Base-by-base conservation (phyloP, 2,329 filamentous ascomycete genomes). In the Zasmidium cellare region DNA sequence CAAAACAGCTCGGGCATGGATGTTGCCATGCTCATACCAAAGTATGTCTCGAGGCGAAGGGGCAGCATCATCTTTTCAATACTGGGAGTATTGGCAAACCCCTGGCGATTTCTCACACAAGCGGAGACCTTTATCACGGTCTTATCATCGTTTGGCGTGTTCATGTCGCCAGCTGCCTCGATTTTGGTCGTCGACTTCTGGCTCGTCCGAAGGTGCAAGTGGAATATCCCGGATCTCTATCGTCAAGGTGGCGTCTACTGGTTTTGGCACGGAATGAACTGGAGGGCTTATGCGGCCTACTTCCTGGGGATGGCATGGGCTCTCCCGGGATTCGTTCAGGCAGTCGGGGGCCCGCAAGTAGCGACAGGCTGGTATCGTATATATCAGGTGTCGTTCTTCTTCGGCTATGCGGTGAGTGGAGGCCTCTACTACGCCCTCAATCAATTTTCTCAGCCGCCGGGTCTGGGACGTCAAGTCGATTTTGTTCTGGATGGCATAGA, bases 1-100 rank as follows among this genome's bases (percentile, higher is more conserved):
- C 60, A 67, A 49, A 71, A 71, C 41, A 61, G 58, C n/a, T 63
- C 61, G 2, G 68, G 67, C 5, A 71, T 71, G 68, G 69, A 71
- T 47, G 48, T 71, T 38, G 68, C 69, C 0, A 60, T 61, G 44
- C 52, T 71, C 28, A 35, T 64, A 16, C 69, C 69, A 2, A 59
- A 61, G 31, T 71, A 59, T 53, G 14, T 58, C 12, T 25, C 48
- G 19, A 28, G 41, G 3, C 59, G 65, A 19, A 64, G 68, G 2
- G 65, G 67, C 23, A 55, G 58, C n/a, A 62, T 69, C 52, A 61
- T 71, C 44, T 59, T 68, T 49, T 62, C 48, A 23, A 58, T 69
- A 23, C 44, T 68, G 18, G 66, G 65, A 16, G 55, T 66, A 22
- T 44, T 67, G 6, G 58, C 60, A 7, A 61, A 66, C 18, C 67